Conservation (phyloP, 352 stramenopile species). For the Globisporangium cylindrosporum region DNA sequence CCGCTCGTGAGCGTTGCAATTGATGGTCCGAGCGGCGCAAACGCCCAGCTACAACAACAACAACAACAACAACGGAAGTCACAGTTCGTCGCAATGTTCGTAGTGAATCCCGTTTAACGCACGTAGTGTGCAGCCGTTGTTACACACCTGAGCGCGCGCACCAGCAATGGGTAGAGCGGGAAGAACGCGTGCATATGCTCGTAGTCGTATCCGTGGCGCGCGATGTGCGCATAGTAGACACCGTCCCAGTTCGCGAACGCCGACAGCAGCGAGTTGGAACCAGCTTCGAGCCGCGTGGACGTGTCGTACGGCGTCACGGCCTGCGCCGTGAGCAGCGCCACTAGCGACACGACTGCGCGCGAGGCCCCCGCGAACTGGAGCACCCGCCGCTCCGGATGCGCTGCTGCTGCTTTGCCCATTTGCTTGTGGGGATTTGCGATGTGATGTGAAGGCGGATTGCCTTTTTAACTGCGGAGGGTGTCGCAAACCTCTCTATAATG, state of each 20-base stretch:
- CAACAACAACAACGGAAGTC: not conserved
- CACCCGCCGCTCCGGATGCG: constrained; percentile 28
- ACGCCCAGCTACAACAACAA: constrained; percentile 12
- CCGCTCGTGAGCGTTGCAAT: constrained; percentile 38
- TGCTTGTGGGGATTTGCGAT: not conserved
- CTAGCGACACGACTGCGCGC: constrained; percentile 41
- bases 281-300: constrained; percentile 38
- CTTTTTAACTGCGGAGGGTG: not conserved
- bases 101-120: not conserved
- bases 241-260: constrained; percentile 82
- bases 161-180: constrained; percentile 67
- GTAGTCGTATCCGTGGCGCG: constrained; percentile 71
- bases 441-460: not conserved
- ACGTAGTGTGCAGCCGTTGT: not conserved
- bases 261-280: constrained; percentile 25
- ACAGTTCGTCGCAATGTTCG: not conserved
- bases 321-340: constrained; percentile 39
- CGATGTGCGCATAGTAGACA: constrained; percentile 81
- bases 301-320: constrained; percentile 71
- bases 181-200: constrained; percentile 88
- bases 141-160: constrained; percentile 26
- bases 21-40: constrained; percentile 19
- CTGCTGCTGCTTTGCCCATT: not conserved
- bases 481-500: not conserved
- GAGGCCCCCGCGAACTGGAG: constrained; percentile 46